Evolutionary conservation across 140 eudicot species (phyloP).

Genomic region (Eryngium alpinum): DNA sequence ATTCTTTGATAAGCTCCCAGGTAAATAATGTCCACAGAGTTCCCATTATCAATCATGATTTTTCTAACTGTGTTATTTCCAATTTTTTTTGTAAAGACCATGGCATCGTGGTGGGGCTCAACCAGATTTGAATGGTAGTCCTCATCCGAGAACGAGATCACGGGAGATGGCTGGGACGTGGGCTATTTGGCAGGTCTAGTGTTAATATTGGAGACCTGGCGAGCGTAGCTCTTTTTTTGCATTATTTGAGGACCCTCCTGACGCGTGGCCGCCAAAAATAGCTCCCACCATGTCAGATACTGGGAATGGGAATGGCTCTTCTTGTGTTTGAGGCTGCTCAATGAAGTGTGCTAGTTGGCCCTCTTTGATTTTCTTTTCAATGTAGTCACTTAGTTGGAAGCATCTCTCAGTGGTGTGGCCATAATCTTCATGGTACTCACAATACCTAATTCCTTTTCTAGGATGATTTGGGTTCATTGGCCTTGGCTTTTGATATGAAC

Average conservation of each 20-base stretch:
- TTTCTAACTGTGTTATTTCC: background rate
- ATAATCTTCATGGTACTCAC: background rate
- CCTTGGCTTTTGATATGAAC: background rate
- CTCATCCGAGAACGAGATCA: too few species aligned
- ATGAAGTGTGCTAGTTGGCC: background rate
- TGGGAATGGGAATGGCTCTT: background rate
- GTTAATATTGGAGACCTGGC: too few species aligned
- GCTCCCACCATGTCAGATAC: too few species aligned
- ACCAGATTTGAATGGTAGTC: too few species aligned
- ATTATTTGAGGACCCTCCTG: background rate
- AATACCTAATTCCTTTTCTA: background rate
- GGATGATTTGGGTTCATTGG: background rate
- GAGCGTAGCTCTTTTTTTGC: background rate
- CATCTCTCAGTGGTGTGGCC: background rate
- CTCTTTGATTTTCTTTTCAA: background rate
- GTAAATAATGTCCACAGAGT: background rate
- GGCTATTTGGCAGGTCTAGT: background rate
- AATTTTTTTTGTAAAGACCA: too few species aligned
- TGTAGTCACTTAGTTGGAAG: background rate
- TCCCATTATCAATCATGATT: background rate
- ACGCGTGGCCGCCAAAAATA: background rate
- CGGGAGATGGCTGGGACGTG: background rate
- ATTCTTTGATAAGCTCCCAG: background rate
- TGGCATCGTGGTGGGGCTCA: too few species aligned
- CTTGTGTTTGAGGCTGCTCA: background rate